Base-by-base conservation (phyloP, 2,329 filamentous ascomycete genomes). In the Epichloe glyceriae region DNA sequence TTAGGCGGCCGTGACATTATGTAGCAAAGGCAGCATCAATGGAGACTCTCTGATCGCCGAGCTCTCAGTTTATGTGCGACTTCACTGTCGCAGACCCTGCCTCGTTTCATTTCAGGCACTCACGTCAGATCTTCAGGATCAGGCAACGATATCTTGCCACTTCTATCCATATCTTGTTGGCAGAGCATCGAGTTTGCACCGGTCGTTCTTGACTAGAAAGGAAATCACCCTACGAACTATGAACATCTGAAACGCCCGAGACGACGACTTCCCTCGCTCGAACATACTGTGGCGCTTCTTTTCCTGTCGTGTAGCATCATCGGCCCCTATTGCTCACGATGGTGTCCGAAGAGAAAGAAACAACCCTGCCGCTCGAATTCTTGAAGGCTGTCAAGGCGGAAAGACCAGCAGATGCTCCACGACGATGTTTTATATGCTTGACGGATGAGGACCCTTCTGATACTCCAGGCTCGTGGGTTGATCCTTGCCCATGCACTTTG, bases 401-500 rank as follows among this genome's bases (percentile, higher is more conserved):
- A n/a, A 54, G 53, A 47, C 50, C 55, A 5, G 50, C 54, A 42
- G 61, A 67, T 39, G 53, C 60, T 4, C 64, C 62, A 17, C 69
- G 70, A 47, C 72, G 70, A 60, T 84, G 80, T 70, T 84, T 81
- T 67, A 80, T 84, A 59, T 84, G 80, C 61, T 72, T 82, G 33
- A 73, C 71, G 55, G 79, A 79, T 47, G 71, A 80, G 55, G 69
- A 70, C 26, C 73, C 79, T 39, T 67, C 64, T 10, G 65, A 70
- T 19, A 61, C 73, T 8, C 72, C 75, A 4, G 64, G 68, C 44
- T 66, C 71, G 50, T 98, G 93, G 91, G 82, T 88, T 43, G 86
- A 85, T 50, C 90, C 93, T 2, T 98, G 93, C 64, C 85, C 85
- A 0, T 98, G 93, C 68, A 89, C 87, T 12, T 75, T 98, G 39